phyloP scores from a whole-genome alignment of 345 rosid species.

The Salix udensis region DNA sequence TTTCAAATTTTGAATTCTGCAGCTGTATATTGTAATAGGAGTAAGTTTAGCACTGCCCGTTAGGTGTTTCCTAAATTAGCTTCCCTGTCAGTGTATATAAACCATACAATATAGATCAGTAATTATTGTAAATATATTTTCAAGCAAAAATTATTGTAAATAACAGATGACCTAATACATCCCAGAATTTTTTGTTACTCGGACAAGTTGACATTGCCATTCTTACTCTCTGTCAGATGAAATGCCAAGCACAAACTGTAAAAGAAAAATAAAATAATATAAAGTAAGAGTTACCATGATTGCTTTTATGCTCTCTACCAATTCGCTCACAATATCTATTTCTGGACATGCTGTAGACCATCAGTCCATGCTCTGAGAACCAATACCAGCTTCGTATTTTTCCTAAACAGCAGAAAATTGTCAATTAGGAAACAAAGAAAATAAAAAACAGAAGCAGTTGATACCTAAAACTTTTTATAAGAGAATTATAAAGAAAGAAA shows the following conservation, averaged over 20 bases:
- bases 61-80: no score
- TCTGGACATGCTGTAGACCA: conserved; percentile 89
- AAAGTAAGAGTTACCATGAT: conserved; percentile 54
- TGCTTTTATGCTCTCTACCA: conserved; percentile 95
- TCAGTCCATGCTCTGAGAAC: conserved; percentile 79
- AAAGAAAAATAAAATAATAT: not conserved
- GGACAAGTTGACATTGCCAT: no score
- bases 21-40: no score
- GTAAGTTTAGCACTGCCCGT: no score
- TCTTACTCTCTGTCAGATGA: no score
- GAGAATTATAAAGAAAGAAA: not conserved
- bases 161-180: no score
- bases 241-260: not conserved
- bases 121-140: no score
- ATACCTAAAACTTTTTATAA: not conserved
- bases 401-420: conserved; percentile 40
- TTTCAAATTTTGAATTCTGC: no score
- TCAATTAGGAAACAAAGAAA: conserved; percentile 10
- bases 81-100: no score
- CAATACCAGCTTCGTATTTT: conserved; percentile 95
- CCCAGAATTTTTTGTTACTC: no score
- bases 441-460: not conserved
- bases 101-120: no score
- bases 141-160: no score
- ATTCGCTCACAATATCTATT: conserved; percentile 89